These are phyloP conservation scores for Anacardium occidentale DNA, from an alignment of 345 rosid species.

Conservation along the genomic window DNA sequence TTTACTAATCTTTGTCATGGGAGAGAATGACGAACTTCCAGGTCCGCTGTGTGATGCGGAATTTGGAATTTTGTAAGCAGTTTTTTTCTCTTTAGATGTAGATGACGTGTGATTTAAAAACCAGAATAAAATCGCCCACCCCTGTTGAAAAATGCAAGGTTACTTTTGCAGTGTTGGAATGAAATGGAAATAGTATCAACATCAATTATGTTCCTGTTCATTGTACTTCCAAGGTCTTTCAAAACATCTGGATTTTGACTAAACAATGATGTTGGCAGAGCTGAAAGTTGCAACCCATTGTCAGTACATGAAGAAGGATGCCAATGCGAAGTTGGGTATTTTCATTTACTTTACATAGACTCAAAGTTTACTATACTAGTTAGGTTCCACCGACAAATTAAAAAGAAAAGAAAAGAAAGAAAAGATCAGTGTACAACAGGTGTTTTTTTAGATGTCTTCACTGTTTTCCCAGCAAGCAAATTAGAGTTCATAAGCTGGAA, in stretches of 20 bases:
- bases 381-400: background rate
- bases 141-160: conserved; percentile 13
- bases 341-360: background rate
- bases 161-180: background rate
- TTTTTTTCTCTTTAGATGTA: conserved; percentile 21
- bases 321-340: too few species aligned
- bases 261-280: background rate
- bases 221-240: too few species aligned
- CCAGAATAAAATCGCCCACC: conserved; percentile 32
- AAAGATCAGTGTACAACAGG: background rate
- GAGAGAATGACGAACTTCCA: conserved; percentile 23
- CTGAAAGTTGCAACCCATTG: background rate
- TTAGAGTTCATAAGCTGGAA: conserved; percentile 62
- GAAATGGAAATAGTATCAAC: background rate
- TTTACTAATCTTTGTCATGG: conserved; percentile 20
- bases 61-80: conserved; percentile 27
- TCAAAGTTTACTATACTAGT: too few species aligned
- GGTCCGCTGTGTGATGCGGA: conserved; percentile 1
- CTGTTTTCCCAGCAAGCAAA: background rate
- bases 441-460: background rate
- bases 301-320: background rate
- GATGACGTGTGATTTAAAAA: conserved; percentile 24
- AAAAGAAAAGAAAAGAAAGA: background rate
- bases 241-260: background rate
- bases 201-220: background rate